A percentile compares a stretch with the other conserved stretches of the same genome.
These are phyloP conservation scores for Fomitopsis betulina DNA, from an alignment of 1,284 basidiomycete species.

Conservation along the genomic window DNA sequence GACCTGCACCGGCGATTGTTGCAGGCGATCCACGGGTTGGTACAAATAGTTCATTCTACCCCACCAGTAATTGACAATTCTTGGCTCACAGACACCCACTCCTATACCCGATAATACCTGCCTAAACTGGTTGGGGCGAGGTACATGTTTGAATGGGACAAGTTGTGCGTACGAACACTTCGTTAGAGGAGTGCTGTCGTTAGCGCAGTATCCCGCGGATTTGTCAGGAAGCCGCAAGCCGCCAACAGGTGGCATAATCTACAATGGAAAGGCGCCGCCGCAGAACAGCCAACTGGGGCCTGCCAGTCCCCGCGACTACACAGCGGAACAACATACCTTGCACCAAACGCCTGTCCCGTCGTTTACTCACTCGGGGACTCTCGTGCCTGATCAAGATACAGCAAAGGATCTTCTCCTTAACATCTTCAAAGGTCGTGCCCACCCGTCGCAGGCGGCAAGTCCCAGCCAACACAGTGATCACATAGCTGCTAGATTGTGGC, in stretches of 20 bases:
- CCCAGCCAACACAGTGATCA: no score
- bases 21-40: no score
- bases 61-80: background rate
- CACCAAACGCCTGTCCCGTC: no score
- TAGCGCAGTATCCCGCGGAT: background rate
- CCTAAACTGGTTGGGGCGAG: background rate
- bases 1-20: no score
- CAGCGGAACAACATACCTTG: no score
- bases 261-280: background rate
- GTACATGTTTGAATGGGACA: background rate
- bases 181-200: no score
- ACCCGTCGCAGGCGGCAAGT: no score
- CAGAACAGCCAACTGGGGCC: background rate
- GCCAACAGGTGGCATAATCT: background rate
- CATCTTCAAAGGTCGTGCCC: no score
- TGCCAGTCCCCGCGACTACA: background rate
- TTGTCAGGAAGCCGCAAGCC: background rate
- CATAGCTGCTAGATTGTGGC: no score
- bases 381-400: no score
- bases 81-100: background rate
- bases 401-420: no score
- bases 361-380: no score
- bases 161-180: background rate
- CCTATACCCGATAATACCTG: background rate
- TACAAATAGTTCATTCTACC: background rate